Evolutionary conservation across 129 eudicot species (phyloP).

Genomic region (Helichrysum umbraculigerum): DNA sequence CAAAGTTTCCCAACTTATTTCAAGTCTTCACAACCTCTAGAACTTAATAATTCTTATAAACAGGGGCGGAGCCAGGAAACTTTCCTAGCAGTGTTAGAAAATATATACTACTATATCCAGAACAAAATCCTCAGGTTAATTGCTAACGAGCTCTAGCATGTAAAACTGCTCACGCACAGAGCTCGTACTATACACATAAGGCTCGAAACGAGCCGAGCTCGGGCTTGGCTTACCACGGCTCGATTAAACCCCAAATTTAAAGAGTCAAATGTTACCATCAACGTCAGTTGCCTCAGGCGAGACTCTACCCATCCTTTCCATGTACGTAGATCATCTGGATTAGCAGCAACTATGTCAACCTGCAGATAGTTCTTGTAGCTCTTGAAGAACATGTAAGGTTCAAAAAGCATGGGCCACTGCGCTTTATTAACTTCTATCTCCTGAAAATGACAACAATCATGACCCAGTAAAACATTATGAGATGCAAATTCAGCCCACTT

Average conservation of each 20-base stretch:
- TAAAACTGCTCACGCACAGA: no score
- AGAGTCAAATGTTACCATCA: conserved; percentile 67
- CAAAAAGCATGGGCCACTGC: conserved; percentile 76
- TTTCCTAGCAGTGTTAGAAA: no score
- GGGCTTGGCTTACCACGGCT: no score
- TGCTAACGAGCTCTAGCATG: no score
- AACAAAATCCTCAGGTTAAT: no score
- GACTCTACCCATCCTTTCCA: conserved; percentile 99
- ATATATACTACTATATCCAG: no score
- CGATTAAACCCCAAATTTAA: neutral
- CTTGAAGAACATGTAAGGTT: conserved; percentile 78
- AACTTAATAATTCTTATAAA: no score
- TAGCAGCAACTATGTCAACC: conserved; percentile 75
- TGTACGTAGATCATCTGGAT: conserved; percentile 76
- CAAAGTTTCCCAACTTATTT: neutral
- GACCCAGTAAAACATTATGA: neutral
- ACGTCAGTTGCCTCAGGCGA: conserved; percentile 86
- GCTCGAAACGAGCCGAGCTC: no score
- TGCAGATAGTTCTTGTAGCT: conserved; percentile 86
- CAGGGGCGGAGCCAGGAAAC: no score
- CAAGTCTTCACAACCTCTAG: no score
- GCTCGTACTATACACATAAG: no score
- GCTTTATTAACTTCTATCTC: conserved; percentile 83
- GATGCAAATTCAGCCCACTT: neutral
- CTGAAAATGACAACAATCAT: conserved; percentile 39